Base-by-base conservation (phyloP, 768 basidiomycete genomes). In the Scleroderma citrinum region DNA sequence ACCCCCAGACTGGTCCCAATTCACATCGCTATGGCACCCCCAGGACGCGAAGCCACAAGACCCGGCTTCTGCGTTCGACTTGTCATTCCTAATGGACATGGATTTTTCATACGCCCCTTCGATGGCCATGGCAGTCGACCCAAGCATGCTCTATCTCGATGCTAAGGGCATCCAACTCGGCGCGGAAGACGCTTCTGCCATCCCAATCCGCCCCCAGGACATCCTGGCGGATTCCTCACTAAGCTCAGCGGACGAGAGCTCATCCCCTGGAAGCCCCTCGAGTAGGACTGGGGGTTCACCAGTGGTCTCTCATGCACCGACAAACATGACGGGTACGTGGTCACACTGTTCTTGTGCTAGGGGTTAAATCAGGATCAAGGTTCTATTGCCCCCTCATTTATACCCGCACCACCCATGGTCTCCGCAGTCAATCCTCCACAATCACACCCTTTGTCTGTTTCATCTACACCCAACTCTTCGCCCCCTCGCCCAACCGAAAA, bases 121-220 rank as follows among this genome's bases (percentile, higher is more conserved):
- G 17, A 32, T 67, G 29, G 66, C 76, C 17, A 74, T 81, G 56
- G 75, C 77, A 1, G 74, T 88, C 47, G 82, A 88, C 50, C 85
- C 87, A 26, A 81, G 71, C 55, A 67, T 87, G 12, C 83, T 86
- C 58, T 80, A 64, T 16, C 41, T 76, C 47, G 62, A 71, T 26
- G 56, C 59, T 13, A 67, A 65, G 39, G 44, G 41, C 2, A 32
- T 48, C 16, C 48, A 42, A 29, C 8, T 44, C 44, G n/a, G 55
- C 42, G 3, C 50, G 34, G 39, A 68, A 55, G 44, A 56, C 13
- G 1, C 40, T 5, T 42, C 54, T 17, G 6, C 39, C 4, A 41
- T 52, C 17, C 65, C 59, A 17, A 35, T 66, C 39, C 64, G 65
- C 2, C 64, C 63, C 1, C 61, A 64, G 16, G 66, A 66, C 46